phyloP scores from a whole-genome alignment of 2,329 filamentous ascomycete species.

The Colletotrichum simmondsii region DNA sequence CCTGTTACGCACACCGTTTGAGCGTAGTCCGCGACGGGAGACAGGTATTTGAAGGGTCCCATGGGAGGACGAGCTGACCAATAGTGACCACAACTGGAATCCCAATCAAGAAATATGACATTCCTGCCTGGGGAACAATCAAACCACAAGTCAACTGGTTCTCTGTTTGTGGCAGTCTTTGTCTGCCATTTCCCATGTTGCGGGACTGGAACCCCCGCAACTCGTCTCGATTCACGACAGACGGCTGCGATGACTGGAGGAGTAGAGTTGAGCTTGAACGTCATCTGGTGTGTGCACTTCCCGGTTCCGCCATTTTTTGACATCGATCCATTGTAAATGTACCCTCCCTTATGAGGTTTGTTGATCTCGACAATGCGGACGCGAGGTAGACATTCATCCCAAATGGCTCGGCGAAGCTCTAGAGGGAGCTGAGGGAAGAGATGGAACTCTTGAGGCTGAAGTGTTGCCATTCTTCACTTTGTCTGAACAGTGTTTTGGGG shows the following conservation, averaged over 20 bases:
- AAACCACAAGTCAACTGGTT: not conserved
- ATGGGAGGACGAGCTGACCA: not conserved
- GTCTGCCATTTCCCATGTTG: not conserved
- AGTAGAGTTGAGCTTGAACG: not conserved
- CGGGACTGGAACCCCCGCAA: not conserved
- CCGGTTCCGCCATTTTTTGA: not conserved
- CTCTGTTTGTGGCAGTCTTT: not conserved
- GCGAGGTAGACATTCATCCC: not conserved
- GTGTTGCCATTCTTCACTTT: not conserved
- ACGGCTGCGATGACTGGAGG: not conserved
- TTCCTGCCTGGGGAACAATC: not conserved
- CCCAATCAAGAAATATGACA: not conserved
- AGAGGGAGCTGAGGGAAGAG: not conserved
- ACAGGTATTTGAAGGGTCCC: not conserved
- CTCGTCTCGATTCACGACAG: not conserved
- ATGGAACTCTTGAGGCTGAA: not conserved
- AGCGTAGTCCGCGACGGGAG: not conserved
- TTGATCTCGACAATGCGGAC: not conserved
- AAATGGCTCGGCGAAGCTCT: not conserved
- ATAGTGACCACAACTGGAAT: not conserved
- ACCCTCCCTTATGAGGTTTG: not conserved
- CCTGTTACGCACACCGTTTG: not conserved
- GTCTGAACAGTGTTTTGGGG: fast-evolving
- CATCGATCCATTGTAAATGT: not conserved
- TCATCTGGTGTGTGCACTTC: not conserved